Conservation (phyloP, 1,284 basidiomycete species). For the Spongispora temasekensis region DNA sequence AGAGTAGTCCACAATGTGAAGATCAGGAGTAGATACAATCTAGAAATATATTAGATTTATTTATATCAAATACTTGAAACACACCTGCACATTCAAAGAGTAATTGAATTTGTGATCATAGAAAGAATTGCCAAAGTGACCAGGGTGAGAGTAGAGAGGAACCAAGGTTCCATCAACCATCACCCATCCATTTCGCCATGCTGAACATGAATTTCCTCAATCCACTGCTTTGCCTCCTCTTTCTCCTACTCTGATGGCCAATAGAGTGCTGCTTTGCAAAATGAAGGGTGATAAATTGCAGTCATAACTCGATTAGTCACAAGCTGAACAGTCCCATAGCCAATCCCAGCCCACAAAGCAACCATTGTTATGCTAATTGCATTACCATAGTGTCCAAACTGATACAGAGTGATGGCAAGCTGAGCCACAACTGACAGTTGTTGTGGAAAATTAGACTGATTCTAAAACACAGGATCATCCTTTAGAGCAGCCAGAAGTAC, state of each 20-base stretch:
- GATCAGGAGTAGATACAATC: not conserved
- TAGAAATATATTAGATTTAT: no score
- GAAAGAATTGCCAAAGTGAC: not conserved
- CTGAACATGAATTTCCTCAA: constrained; percentile 7
- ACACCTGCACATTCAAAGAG: constrained; percentile 39
- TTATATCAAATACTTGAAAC: constrained; percentile 2
- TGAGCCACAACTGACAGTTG: constrained; percentile 27
- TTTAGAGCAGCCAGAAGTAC: no score
- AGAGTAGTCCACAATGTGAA: not conserved
- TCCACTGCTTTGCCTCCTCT: not conserved
- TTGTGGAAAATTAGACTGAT: constrained; percentile 22
- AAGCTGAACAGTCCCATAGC: constrained; percentile 30
- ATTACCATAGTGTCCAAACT: no score
- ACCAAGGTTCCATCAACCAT: no score
- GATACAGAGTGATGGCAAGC: no score
- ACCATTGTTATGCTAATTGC: no score
- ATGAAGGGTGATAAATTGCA: constrained; percentile 6
- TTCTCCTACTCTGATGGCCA: constrained; percentile 5
- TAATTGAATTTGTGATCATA: constrained; percentile 37
- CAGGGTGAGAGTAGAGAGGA: no score
- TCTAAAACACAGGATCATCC: constrained; percentile 33
- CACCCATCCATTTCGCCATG: no score
- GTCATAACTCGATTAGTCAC: constrained; percentile 31
- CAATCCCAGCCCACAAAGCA: no score
- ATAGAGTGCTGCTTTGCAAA: constrained; percentile 10